A percentile compares a stretch with the other conserved stretches of the same genome.
These are phyloP conservation scores for Daldinia bambusicola DNA, from an alignment of 495 filamentous ascomycete genomes.

Conservation along the genomic window DNA sequence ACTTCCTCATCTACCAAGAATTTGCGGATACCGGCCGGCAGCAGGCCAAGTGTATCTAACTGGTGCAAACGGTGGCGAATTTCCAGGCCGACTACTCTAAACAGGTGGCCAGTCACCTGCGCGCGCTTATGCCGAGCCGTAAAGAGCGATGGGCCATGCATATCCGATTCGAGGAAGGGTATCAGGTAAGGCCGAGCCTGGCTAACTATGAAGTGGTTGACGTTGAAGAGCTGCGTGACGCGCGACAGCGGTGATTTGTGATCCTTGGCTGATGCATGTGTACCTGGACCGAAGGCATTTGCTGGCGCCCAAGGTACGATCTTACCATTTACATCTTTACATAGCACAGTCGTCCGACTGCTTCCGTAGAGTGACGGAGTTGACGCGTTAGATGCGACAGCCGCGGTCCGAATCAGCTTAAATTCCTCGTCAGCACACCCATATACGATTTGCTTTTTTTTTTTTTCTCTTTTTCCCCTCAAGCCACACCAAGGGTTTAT, in stretches of 20 bases:
- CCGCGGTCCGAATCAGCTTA: conserved; percentile 90
- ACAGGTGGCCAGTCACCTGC: conserved; percentile 69
- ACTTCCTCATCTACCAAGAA: conserved; percentile 90
- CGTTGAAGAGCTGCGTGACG: conserved; percentile 92
- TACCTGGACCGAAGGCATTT: conserved; percentile 75
- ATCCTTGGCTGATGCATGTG: conserved; percentile 73
- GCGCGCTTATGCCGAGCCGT: conserved; percentile 66
- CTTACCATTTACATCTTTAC: conserved; percentile 81
- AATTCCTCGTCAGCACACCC: conserved; percentile 26
- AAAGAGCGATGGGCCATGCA: conserved; percentile 74
- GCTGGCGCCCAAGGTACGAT: conserved; percentile 83
- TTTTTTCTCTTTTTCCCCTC: neutral
- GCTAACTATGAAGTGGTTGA: conserved; percentile 86
- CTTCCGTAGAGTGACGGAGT: conserved; percentile 69
- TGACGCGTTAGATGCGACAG: conserved; percentile 89
- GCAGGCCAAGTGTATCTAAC: conserved; percentile 77
- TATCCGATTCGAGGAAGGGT: conserved; percentile 85
- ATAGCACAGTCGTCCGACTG: conserved; percentile 73
- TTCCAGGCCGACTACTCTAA: conserved; percentile 77
- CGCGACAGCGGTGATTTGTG: conserved; percentile 83
- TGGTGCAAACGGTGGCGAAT: conserved; percentile 84
- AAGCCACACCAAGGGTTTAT: neutral
- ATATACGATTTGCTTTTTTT: neutral
- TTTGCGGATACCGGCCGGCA: conserved; percentile 74
- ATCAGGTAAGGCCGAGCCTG: conserved; percentile 82